phyloP scores from a whole-genome alignment of 2,329 filamentous ascomycete species.

The Didymosphaeria variabile region DNA sequence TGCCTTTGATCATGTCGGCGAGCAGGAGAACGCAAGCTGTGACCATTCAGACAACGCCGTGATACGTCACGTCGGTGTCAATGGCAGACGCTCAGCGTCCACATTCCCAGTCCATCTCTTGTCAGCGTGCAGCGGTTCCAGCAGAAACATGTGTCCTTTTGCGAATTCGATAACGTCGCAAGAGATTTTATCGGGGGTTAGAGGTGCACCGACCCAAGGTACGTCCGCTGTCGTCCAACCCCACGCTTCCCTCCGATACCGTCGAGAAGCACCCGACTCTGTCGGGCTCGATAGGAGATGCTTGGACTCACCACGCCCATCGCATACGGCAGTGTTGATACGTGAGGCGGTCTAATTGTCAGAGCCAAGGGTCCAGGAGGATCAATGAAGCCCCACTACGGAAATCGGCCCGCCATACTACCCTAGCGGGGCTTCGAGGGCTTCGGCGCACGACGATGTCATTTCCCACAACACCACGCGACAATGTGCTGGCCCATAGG shows the following conservation, averaged over 20 bases:
- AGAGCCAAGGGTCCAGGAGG: background rate
- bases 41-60: background rate
- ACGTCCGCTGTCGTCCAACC: conserved; percentile 3
- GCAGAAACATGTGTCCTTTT: conserved; percentile 42
- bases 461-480: conserved; percentile 28
- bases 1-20: conserved; percentile 5
- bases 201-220: conserved; percentile 12
- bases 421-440: conserved; percentile 19
- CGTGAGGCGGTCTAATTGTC: background rate
- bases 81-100: background rate
- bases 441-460: conserved; percentile 17
- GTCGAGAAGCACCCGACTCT: background rate
- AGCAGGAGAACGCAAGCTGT: background rate
- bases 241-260: background rate
- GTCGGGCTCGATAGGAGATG: background rate
- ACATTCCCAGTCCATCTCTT: conserved; percentile 36
- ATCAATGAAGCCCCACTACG: conserved; percentile 7
- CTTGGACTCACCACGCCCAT: background rate
- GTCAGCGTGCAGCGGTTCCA: conserved; percentile 39
- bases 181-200: conserved; percentile 22
- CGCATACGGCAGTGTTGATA: background rate
- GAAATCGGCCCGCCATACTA: conserved; percentile 5
- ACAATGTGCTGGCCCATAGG: conserved; percentile 28
- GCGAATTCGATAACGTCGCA: conserved; percentile 39
- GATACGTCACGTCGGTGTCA: background rate